These are phyloP conservation scores for Arachis hypogaea DNA, from an alignment of 306 rosid genomes.

Conservation along the genomic window DNA sequence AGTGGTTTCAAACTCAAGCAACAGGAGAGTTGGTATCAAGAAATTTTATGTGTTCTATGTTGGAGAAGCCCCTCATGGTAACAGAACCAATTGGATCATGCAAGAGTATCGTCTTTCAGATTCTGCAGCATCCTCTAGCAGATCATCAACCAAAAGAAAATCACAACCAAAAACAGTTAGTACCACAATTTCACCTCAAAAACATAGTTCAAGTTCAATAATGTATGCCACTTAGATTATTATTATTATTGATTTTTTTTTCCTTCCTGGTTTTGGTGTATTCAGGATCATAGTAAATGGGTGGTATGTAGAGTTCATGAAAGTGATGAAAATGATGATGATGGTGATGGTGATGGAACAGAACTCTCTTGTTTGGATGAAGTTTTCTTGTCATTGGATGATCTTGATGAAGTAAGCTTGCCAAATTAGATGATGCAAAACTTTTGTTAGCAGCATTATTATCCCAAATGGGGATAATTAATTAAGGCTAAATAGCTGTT, in stretches of 20 bases:
- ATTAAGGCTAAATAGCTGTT: conserved; percentile 33
- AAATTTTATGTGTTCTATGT: conserved; percentile 62
- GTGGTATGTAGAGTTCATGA: conserved; percentile 84
- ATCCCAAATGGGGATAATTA: conserved; percentile 44
- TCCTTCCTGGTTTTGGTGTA: neutral
- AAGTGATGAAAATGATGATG: conserved; percentile 37
- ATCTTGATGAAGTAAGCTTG: conserved; percentile 91
- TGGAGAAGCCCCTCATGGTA: conserved; percentile 59
- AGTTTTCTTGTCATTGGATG: conserved; percentile 91
- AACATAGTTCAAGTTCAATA: neutral
- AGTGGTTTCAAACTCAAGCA: conserved; percentile 50
- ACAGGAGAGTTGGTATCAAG: conserved; percentile 70
- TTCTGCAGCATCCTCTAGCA: conserved; percentile 49
- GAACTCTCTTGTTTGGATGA: conserved; percentile 96
- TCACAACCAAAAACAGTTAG: conserved; percentile 63
- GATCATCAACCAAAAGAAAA: conserved; percentile 68
- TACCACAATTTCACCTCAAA: conserved; percentile 16
- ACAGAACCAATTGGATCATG: conserved; percentile 88
- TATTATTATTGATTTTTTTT: conserved; percentile 1
- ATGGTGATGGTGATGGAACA: conserved; percentile 58
- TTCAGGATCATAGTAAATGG: conserved; percentile 75
- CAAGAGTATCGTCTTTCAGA: conserved; percentile 79
- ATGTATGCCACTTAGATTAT: neutral
- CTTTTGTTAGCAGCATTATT: conserved; percentile 42
- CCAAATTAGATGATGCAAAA: conserved; percentile 60